Base-by-base conservation (phyloP, 441 rosid species). In the Aquilaria agallochum region DNA sequence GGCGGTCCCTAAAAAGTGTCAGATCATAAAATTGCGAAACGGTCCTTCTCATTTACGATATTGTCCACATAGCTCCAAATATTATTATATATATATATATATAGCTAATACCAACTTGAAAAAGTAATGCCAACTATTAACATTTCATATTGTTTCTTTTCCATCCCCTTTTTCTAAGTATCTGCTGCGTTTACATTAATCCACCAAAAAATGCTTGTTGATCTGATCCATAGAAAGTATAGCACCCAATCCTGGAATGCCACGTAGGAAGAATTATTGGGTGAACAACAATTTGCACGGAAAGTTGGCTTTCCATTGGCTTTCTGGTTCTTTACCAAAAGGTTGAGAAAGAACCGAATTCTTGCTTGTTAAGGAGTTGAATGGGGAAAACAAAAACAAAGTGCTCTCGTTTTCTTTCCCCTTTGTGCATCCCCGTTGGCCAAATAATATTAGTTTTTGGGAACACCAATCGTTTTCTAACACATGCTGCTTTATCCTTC, bases 281-380 rank as follows among this genome's bases (percentile, higher is more conserved):
- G 73, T 64, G 51, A 59, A 48, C 58, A 52, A 9, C 31, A 53
- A 2, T 27, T 66, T 55, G 31, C 55, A 9, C 2, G 1, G 14
- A 67, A 60, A 48, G 63, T 12, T 34, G 30, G 50, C 30, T 50
- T 40, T 20, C 14, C 11, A 10, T 42, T 52, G 55, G 31, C 27
- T 55, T 45, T 47, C 30, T n/a, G 36, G 55, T 36, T 61, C 47
- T 52, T 59, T 52, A 34, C 13, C 49, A 48, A 54, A n/a, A 36
- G 42, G 7, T 20, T 36, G 42, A 36, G 31, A 20, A 14, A 33
- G 45, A 34, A 20, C 56, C 12, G 64, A 20, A 66, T 56, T 67
- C 79, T 80, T 80, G 70, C 70, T 33, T 55, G 57, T 31, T 58
- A 70, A 76, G 76, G 74, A 55, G 62, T 61, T n/a, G 1, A 45